Percentiles rank a stretch among this genome's conserved stretches.
Conservation (phyloP, 2,329 filamentous ascomycete genomes). For the Tolypocladium endophyticum region DNA sequence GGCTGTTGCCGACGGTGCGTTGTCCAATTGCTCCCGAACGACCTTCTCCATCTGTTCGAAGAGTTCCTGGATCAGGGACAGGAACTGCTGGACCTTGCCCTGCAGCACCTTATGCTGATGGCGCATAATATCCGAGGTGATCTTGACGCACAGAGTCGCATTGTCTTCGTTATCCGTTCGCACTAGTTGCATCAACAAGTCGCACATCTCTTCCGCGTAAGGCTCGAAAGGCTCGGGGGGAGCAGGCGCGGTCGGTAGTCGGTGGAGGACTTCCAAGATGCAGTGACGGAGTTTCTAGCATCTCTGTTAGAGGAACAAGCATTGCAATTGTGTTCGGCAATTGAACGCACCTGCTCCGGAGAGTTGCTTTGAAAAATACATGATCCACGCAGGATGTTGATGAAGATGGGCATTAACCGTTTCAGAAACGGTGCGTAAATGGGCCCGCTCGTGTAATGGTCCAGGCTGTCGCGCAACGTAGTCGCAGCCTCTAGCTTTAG, state of each 20-base stretch:
- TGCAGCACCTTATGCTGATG: conserved; percentile 76
- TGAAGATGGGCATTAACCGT: conserved; percentile 82
- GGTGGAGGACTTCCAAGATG: conserved; percentile 87
- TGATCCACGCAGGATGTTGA: conserved; percentile 71
- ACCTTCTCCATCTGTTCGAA: conserved; percentile 92
- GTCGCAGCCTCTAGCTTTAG: conserved; percentile 72
- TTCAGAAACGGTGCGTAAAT: conserved; percentile 75
- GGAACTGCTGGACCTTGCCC: conserved; percentile 76
- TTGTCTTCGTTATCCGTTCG: conserved; percentile 96
- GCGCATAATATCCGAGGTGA: conserved; percentile 90
- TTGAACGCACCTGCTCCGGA: conserved; percentile 62
- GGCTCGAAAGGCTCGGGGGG: conserved; percentile 75
- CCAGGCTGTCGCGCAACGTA: conserved; percentile 82
- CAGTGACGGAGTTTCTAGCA: conserved; percentile 77
- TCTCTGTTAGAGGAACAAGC: conserved; percentile 6
- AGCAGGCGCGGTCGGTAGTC: conserved; percentile 60
- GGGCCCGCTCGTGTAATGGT: conserved; percentile 69
- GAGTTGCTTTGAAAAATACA: conserved; percentile 89
- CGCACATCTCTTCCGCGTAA: conserved; percentile 80
- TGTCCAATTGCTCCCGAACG: conserved; percentile 91
- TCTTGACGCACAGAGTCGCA: conserved; percentile 96
- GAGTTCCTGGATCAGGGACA: conserved; percentile 87
- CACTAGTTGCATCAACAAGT: conserved; percentile 80
- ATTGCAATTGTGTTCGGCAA: not conserved
- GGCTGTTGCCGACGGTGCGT: conserved; percentile 45